Evolutionary conservation across 805 yeast genomes (phyloP).

Genomic region (Groenewaldozyma salmanticensis): DNA sequence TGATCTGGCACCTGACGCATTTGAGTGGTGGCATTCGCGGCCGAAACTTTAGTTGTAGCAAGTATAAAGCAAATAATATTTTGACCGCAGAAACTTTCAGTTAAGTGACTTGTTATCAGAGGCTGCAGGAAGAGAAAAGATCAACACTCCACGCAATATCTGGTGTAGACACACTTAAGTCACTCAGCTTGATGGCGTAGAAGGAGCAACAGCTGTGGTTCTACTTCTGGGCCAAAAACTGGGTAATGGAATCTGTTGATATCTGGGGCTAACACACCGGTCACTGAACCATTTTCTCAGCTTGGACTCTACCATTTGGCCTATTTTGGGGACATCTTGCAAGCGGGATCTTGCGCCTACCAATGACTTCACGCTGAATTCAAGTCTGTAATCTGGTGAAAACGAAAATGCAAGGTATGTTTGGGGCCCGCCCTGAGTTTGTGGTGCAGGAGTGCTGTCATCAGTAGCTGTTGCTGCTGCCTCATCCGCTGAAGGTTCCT

Average conservation of each 20-base stretch:
- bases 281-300: constrained; percentile 85
- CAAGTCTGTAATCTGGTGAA: constrained; percentile 82
- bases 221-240: constrained; percentile 63
- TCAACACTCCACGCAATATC: background rate
- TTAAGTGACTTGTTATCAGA: too few species aligned
- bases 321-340: constrained; percentile 86
- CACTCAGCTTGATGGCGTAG: background rate
- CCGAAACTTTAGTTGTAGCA: constrained; percentile 1
- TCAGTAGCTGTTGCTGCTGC: background rate
- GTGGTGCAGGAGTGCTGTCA: too few species aligned
- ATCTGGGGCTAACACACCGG: constrained; percentile 88
- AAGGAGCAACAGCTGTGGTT: constrained; percentile 12
- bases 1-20: constrained; percentile 22
- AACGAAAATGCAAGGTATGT: constrained; percentile 83
- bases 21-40: constrained; percentile 23
- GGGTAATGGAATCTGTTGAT: constrained; percentile 76
- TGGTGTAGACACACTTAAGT: background rate
- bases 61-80: constrained; percentile 2
- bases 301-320: constrained; percentile 72
- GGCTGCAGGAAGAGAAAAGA: background rate
- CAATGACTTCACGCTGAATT: constrained; percentile 77
- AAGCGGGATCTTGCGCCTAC: constrained; percentile 89
- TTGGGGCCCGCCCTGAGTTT: too few species aligned
- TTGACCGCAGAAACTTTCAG: too few species aligned
- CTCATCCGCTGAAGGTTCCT: constrained; percentile 15